Conservation (phyloP, 1,139 yeast species). For the Keqinozyma sinolaborantium region DNA sequence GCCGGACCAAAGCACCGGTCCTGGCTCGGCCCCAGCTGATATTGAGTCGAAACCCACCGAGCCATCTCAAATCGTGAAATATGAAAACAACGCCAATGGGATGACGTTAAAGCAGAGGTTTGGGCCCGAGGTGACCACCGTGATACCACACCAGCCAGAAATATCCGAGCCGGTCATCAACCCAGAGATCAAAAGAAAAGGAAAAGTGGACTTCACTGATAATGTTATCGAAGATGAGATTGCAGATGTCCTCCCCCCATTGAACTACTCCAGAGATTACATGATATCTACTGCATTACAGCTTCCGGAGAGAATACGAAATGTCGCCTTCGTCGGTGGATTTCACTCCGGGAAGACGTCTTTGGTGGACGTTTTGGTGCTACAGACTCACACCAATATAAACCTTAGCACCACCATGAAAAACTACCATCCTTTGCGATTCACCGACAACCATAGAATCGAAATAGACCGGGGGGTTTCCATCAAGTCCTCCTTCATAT, state of each 20-base stretch:
- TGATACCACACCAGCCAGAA: conserved; percentile 22
- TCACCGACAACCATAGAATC: conserved; percentile 65
- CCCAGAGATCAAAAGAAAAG: conserved; percentile 44
- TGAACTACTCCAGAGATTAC: conserved; percentile 62
- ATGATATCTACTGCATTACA: conserved; percentile 43
- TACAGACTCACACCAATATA: conserved; percentile 53
- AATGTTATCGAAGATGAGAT: conserved; percentile 14
- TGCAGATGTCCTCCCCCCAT: conserved; percentile 47
- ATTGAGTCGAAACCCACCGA: conserved; percentile 8
- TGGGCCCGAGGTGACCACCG: conserved; percentile 50
- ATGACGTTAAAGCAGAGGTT: conserved; percentile 10
- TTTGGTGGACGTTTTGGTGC: conserved; percentile 64
- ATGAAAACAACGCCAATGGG: conserved; percentile 31
- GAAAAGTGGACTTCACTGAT: conserved; percentile 39
- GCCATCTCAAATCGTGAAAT: conserved; percentile 18
- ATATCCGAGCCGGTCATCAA: conserved; percentile 60
- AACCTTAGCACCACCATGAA: conserved; percentile 22
- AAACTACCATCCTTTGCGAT: conserved; percentile 47
- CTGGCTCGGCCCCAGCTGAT: conserved; percentile 7
- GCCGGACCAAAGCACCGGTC: conserved; percentile 14
- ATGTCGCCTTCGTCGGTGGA: conserved; percentile 79
- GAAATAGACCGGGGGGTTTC: conserved; percentile 74
- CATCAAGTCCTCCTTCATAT: conserved; percentile 59
- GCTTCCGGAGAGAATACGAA: conserved; percentile 67
- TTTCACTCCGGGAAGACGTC: conserved; percentile 88